These are phyloP conservation scores for Fusarium citri DNA, from an alignment of 2,329 filamentous ascomycete species.

Conservation along the genomic window DNA sequence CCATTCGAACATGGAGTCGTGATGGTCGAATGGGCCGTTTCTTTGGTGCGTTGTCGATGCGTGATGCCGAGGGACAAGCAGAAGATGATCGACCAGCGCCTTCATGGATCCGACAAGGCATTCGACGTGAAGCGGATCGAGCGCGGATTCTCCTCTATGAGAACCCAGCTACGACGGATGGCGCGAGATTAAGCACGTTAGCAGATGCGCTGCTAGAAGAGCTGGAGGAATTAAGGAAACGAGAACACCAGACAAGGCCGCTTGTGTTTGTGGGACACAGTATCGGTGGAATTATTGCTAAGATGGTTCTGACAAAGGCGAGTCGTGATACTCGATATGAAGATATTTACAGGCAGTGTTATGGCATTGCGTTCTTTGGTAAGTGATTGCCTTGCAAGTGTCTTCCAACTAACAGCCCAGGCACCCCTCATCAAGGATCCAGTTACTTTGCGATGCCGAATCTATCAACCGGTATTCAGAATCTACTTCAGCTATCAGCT, in stretches of 20 bases:
- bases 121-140: conserved; percentile 59
- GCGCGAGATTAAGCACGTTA: conserved; percentile 55
- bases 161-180: conserved; percentile 58
- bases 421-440: conserved; percentile 71
- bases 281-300: conserved; percentile 69
- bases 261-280: conserved; percentile 72
- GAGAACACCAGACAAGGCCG: conserved; percentile 58
- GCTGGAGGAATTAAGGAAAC: conserved; percentile 51
- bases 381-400: conserved; percentile 46
- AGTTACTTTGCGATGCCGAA: conserved; percentile 70
- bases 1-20: conserved; percentile 65
- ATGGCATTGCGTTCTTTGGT: conserved; percentile 72
- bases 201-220: conserved; percentile 62
- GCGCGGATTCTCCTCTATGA: conserved; percentile 65
- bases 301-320: conserved; percentile 65
- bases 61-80: conserved; percentile 49
- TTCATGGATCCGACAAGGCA: conserved; percentile 66
- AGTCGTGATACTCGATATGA: conserved; percentile 53
- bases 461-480: conserved; percentile 65
- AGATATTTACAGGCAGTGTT: conserved; percentile 65
- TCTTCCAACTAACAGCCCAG: conserved; percentile 47
- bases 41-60: conserved; percentile 57
- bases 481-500: conserved; percentile 62
- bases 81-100: conserved; percentile 47
- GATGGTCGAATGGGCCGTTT: conserved; percentile 62